Percentiles rank a stretch among this genome's conserved stretches.
Evolutionary conservation across 148 eudicot genomes (phyloP).

Genomic region (Fagopyrum esculentum): DNA sequence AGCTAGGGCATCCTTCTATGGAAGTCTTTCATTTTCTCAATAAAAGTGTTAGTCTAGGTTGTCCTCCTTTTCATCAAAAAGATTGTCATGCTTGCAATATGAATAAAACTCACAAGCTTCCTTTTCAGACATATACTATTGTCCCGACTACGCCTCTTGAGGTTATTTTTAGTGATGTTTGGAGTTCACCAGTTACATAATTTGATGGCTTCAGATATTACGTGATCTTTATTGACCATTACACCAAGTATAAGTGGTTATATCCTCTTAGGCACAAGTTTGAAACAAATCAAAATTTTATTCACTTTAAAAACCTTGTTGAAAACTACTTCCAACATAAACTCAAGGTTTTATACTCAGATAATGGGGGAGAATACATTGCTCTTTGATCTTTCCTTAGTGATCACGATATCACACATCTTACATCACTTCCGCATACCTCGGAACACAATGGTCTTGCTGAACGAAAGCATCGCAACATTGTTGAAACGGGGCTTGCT

Average conservation of each 20-base stretch:
- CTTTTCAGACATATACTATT: neutral
- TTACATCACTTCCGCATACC: neutral
- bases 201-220: neutral
- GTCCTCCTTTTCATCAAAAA: neutral
- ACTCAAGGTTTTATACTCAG: neutral
- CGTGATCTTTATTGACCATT: neutral
- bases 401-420: neutral
- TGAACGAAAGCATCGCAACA: neutral
- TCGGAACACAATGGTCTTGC: neutral
- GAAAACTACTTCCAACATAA: neutral
- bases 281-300: neutral
- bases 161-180: neutral
- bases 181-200: neutral
- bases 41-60: too few species aligned
- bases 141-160: neutral
- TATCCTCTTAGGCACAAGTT: neutral
- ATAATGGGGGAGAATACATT: neutral
- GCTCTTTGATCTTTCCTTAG: neutral
- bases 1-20: neutral
- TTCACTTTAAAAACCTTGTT: neutral
- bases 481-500: neutral
- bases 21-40: neutral
- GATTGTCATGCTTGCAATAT: neutral
- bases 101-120: neutral
- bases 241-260: neutral